A percentile compares a stretch with the other conserved stretches of the same genome.
phyloP scores from a whole-genome alignment of 2,329 filamentous ascomycete species.

The Immersiporthe knoxdaviesiana region DNA sequence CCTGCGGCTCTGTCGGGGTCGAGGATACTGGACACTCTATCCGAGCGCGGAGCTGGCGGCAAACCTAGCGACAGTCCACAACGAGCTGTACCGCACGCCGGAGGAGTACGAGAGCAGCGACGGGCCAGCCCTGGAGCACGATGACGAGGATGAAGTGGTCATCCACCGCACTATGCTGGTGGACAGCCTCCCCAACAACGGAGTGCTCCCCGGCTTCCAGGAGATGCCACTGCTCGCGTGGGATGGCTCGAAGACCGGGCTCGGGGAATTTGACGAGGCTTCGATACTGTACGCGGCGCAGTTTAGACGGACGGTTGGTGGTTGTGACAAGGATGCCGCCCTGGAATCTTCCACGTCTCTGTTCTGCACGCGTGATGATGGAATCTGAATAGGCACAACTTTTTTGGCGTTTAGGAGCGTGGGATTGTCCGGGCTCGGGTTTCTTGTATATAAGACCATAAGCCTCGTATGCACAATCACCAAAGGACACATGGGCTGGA shows the following conservation, averaged over 20 bases:
- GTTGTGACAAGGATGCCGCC: constrained; percentile 50
- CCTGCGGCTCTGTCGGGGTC: constrained; percentile 73
- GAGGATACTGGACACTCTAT: constrained; percentile 81
- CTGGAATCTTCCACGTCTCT: constrained; percentile 52
- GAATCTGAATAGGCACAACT: not conserved
- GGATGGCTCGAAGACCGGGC: constrained; percentile 56
- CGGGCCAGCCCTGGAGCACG: constrained; percentile 34
- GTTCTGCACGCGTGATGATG: constrained; percentile 61
- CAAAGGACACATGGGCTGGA: not conserved
- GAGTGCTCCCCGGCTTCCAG: constrained; percentile 47
- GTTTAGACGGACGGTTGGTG: constrained; percentile 70
- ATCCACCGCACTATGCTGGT: constrained; percentile 46
- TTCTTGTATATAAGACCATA: constrained; percentile 19
- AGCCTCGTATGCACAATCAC: not conserved
- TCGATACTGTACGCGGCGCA: constrained; percentile 56
- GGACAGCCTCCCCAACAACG: constrained; percentile 50
- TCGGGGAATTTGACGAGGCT: constrained; percentile 45
- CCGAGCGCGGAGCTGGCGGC: constrained; percentile 61
- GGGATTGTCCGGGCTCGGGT: not conserved
- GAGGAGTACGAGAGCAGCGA: constrained; percentile 62
- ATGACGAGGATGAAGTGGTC: constrained; percentile 34
- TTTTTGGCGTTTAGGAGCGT: constrained; percentile 18
- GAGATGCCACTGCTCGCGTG: constrained; percentile 65
- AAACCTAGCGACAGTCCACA: constrained; percentile 73
- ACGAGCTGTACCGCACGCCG: constrained; percentile 71